Conservation (phyloP, 208 protist species). For the Crithidia brevicula region DNA sequence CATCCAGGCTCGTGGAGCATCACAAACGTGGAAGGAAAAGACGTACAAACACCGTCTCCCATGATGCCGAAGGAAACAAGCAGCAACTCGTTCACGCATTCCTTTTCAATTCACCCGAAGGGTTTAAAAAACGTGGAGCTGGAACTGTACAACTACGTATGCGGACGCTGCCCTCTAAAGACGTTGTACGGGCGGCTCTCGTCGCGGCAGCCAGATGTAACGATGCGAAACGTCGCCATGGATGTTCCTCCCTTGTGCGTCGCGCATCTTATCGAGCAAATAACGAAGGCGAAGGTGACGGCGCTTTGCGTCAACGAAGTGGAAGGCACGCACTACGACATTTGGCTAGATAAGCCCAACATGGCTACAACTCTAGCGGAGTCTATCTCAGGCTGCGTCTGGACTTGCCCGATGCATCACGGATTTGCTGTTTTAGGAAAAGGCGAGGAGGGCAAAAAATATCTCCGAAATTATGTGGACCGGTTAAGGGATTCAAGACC, state of each 20-base stretch:
- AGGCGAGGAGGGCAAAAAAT: conserved; percentile 53
- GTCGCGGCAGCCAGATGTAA: conserved; percentile 62
- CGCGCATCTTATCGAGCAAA: conserved; percentile 72
- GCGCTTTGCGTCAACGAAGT: conserved; percentile 47
- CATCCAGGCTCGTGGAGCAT: conserved; percentile 28
- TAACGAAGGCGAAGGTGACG: conserved; percentile 50
- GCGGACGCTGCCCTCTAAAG: conserved; percentile 50
- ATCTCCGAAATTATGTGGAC: conserved; percentile 51
- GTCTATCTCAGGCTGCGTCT: conserved; percentile 44
- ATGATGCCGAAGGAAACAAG: conserved; percentile 40
- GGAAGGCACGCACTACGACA: conserved; percentile 40
- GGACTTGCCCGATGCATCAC: conserved; percentile 72
- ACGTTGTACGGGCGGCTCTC: conserved; percentile 68
- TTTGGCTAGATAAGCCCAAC: conserved; percentile 77
- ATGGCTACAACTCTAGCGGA: conserved; percentile 37
- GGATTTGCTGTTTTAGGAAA: conserved; percentile 62
- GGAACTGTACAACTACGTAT: conserved; percentile 66
- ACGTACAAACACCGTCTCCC: conserved; percentile 43
- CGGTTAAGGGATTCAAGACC: conserved; percentile 41
- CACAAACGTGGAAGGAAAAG: conserved; percentile 17
- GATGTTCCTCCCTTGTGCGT: conserved; percentile 73
- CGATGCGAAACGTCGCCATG: conserved; percentile 49
- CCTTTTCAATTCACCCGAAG: conserved; percentile 38
- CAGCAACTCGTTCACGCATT: conserved; percentile 60
- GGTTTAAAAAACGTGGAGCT: conserved; percentile 40